These are phyloP conservation scores for Thielaviopsis cerberus DNA, from an alignment of 2,329 filamentous ascomycete species.

Conservation along the genomic window DNA sequence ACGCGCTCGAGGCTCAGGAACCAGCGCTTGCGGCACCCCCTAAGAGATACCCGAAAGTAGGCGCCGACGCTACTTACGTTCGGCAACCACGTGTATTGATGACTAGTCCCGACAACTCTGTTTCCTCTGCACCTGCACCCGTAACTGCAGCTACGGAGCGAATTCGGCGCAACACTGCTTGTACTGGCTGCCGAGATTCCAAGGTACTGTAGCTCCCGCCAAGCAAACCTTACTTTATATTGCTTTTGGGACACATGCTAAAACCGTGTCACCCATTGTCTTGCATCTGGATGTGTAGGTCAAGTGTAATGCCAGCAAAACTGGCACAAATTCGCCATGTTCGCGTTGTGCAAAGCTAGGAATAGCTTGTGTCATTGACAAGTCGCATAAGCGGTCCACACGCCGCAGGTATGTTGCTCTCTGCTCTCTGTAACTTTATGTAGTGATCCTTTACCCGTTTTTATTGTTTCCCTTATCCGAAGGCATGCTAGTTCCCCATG, in stretches of 20 bases:
- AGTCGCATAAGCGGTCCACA: slow-evolving; percentile 28
- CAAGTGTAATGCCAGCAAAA: slow-evolving; percentile 24
- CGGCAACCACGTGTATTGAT: background rate
- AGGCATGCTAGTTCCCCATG: background rate
- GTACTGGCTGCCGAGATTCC: slow-evolving; percentile 18
- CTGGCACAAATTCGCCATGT: slow-evolving; percentile 22
- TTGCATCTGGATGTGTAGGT: slow-evolving; percentile 19
- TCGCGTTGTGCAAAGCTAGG: slow-evolving; percentile 27
- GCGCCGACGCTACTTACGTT: background rate
- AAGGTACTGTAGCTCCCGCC: slow-evolving; percentile 4
- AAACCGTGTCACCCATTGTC: background rate
- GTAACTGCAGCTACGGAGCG: slow-evolving; percentile 12
- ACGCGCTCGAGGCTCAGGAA: background rate
- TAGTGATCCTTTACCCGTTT: background rate
- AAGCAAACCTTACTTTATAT: background rate
- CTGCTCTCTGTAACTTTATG: too few species aligned
- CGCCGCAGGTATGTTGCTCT: slow-evolving; percentile 26
- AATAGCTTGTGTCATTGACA: slow-evolving; percentile 27
- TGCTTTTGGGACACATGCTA: background rate
- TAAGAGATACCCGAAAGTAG: background rate
- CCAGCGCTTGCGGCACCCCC: background rate
- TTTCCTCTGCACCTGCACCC: background rate
- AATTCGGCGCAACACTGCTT: slow-evolving; percentile 19
- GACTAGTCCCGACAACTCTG: background rate
- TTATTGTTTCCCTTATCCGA: background rate